Base-by-base conservation (phyloP, 2,329 filamentous ascomycete species). In the Fonsecaea pedrosoi region DNA sequence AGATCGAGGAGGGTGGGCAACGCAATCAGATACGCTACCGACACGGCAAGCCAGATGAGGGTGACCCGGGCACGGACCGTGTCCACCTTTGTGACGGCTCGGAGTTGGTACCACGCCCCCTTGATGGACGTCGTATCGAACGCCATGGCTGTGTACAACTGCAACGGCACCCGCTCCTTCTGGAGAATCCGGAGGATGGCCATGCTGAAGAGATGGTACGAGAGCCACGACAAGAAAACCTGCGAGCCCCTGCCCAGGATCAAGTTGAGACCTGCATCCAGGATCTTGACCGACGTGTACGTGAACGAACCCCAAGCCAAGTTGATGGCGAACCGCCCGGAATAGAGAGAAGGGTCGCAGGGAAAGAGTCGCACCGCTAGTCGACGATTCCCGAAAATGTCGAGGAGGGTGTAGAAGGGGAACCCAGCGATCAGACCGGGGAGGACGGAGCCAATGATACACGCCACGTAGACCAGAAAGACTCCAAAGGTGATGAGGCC, bases 101-200 rank as follows among this genome's bases (percentile, higher is more conserved):
- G 42, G n/a, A 45, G n/a, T 9, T 45, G 42, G n/a, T 18, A 45
- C 42, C 42, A 45, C 8, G 42, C 42, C 6, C 42, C 42, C 42
- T 45, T 45, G 42, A 45, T 7, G 42, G 42, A 45, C 42, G 42
- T 45, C n/a, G 42, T 45, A n/a, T 45, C 42, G 42, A 45, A 45
- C 5, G 42, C 42, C 42, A 45, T 45, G 42, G 42, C 42, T 8
- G 42, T 45, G 42, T 45, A 45, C 5, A 45, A 45, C n/a, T 45
- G n/a, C 42, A 45, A 45, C 1, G 42, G 42, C n/a, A 45, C 42
- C 7, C 42, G 21, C 7, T 45, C 21, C 9, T 45, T n/a, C 42
- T 45, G 42, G 42, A 45, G 18, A n/a, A 45, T 45, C n/a, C 42
- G 42, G 21, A 45, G 42, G 4, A 45, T 45, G 10, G 42, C 42